Conservation (phyloP, 2,329 filamentous ascomycete genomes). For the Gaeumannomyces sp. region DNA sequence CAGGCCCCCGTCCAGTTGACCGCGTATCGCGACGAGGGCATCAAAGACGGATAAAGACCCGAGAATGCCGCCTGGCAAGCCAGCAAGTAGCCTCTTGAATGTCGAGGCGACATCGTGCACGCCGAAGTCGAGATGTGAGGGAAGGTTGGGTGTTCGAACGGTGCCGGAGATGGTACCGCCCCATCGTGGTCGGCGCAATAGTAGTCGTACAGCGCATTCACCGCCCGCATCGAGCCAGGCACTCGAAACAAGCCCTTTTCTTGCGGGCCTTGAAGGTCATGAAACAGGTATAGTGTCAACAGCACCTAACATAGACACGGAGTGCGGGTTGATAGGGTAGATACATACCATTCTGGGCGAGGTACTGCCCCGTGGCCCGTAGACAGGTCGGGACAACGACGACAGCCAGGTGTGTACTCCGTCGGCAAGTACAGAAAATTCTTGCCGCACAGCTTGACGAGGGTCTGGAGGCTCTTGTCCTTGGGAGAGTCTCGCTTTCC, state of each 20-base stretch:
- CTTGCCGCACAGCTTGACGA: slow-evolving; percentile 58
- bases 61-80: slow-evolving; percentile 56
- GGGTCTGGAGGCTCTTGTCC: slow-evolving; percentile 46
- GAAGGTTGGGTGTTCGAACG: slow-evolving; percentile 52
- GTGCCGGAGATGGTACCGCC: slow-evolving; percentile 42
- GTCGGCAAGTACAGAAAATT: slow-evolving; percentile 54
- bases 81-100: slow-evolving; percentile 59
- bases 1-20: slow-evolving; percentile 44
- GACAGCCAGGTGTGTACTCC: slow-evolving; percentile 50
- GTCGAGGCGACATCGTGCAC: slow-evolving; percentile 61
- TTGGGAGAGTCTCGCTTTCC: slow-evolving; percentile 39
- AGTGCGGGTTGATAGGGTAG: background rate
- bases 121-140: slow-evolving; percentile 51
- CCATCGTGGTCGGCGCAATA: slow-evolving; percentile 42
- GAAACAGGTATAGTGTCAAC: background rate
- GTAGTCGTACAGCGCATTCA: slow-evolving; percentile 57
- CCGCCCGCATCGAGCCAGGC: slow-evolving; percentile 49
- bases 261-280: background rate
- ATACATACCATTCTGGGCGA: slow-evolving; percentile 52
- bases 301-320: too few species aligned
- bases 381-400: slow-evolving; percentile 60
- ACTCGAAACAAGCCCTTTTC: slow-evolving; percentile 42
- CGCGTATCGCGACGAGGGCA: slow-evolving; percentile 54
- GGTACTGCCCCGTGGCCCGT: slow-evolving; percentile 58
- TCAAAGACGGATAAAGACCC: slow-evolving; percentile 58